Evolutionary conservation across 352 stramenopile species (phyloP), one percentile per base, ranked within the genome.

Genomic region (Saprolegnia diclina): DNA sequence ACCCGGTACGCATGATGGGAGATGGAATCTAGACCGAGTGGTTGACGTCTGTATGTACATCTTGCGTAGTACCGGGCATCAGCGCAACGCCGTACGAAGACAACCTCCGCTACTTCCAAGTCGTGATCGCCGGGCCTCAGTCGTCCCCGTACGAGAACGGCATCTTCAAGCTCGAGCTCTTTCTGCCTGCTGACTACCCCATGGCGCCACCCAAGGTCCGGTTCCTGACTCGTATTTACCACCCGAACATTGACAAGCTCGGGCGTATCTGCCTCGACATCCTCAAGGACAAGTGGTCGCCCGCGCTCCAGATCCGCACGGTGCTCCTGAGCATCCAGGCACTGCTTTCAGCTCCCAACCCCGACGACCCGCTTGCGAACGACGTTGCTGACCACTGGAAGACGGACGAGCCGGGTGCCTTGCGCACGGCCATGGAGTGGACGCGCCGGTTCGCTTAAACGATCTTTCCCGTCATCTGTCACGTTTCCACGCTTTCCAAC

Each of bases 261-360:
- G 96, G 96, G 22, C 82, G 96, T 65, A 99, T 99, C 77, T 99
- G 97, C 72, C 86, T 99, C 53, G 97, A 99, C 75, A 99, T 99
- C 76, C 83, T 99, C 65, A 99, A 99, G 79, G 95, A 99, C 83
- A 99, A 99, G 80, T 99, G 97, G 97, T 98, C 92, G 59, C 97
- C 97, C 0, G 96, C 96, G n/a, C 85, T 99, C 48, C 96, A 99
- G 85, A 99, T 99, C 77, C 83, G 96, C 74, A 99, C 96, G 1
- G 95, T 99, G 56, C 81, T 99, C 19, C 79, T 99, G 63, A 98
- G 88, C 72, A 99, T 99, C 76, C 97, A 99, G 75, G 85, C 96
- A 24, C 83, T 99, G 59, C 79, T 99, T 59, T 97, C 87, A 59
- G 95, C 94, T 22, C 96, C 96, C 1, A 99, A 99, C 84, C 96